Conservation (phyloP, 768 basidiomycete species). For the Boletus rufocinnamomeus region DNA sequence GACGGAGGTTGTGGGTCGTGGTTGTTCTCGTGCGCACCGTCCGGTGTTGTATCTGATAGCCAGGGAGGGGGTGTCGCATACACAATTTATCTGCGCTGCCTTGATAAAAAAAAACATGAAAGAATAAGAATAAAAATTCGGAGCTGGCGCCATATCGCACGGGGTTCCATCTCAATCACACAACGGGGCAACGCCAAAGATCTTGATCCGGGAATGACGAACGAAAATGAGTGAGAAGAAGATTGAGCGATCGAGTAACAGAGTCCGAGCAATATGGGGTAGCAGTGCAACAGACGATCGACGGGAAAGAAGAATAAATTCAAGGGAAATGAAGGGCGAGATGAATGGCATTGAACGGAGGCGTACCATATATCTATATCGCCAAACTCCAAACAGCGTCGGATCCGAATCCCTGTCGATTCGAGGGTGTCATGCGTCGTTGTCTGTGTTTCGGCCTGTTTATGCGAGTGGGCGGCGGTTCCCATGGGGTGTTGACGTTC, state of each 20-base stretch:
- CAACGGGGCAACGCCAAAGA: neutral
- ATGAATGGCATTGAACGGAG: constrained; percentile 1
- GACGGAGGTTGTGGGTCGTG: neutral
- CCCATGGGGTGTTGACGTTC: neutral
- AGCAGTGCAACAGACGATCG: neutral
- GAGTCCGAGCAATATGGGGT: neutral
- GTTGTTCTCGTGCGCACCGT: neutral
- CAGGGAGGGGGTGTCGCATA: neutral
- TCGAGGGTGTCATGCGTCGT: neutral
- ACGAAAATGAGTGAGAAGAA: neutral
- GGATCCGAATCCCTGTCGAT: neutral
- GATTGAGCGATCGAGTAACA: neutral
- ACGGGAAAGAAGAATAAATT: neutral
- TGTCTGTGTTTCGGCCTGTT: neutral
- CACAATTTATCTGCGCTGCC: neutral
- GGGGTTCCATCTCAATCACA: neutral
- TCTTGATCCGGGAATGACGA: neutral
- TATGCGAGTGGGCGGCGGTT: neutral
- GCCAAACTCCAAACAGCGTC: neutral
- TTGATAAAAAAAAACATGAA: neutral
- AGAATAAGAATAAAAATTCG: neutral
- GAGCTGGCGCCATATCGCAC: neutral
- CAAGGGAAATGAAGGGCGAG: neutral
- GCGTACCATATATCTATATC: neutral
- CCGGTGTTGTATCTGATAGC: neutral